These are phyloP conservation scores for Entelexis sorbosivorans DNA, from an alignment of 1,139 yeast genomes.

Conservation along the genomic window DNA sequence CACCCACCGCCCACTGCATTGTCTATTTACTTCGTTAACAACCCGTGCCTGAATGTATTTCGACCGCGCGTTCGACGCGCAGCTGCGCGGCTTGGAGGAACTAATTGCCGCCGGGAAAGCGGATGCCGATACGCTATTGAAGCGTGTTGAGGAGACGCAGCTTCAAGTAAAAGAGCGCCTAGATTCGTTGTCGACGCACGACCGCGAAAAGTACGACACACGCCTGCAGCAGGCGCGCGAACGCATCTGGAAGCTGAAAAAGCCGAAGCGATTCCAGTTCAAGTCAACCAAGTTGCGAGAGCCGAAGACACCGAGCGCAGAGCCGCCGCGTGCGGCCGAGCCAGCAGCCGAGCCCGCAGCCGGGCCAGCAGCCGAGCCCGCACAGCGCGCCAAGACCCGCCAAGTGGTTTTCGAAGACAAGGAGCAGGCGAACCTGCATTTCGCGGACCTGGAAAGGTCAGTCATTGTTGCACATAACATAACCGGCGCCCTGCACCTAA, in stretches of 20 bases:
- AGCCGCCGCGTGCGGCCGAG: background rate
- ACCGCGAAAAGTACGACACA: slow-evolving; percentile 11
- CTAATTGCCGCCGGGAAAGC: no score
- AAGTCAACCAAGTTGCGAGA: slow-evolving; percentile 6
- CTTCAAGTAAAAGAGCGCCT: background rate
- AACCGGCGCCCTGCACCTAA: slow-evolving; percentile 26
- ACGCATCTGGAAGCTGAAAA: slow-evolving; percentile 6
- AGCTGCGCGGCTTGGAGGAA: background rate
- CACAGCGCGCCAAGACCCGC: background rate
- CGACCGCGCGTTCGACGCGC: background rate
- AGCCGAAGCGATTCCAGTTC: slow-evolving; percentile 20
- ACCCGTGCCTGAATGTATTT: slow-evolving; percentile 1
- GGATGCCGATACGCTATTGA: background rate
- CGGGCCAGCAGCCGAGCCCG: no score
- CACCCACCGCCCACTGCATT: no score
- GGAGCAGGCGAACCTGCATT: slow-evolving; percentile 3
- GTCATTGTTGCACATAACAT: slow-evolving; percentile 22
- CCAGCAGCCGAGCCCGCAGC: no score
- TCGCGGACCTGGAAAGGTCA: slow-evolving; percentile 23
- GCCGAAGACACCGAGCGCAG: background rate
- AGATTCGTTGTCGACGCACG: slow-evolving; percentile 3
- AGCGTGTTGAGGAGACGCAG: slow-evolving; percentile 7
- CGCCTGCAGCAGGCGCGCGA: slow-evolving; percentile 6
- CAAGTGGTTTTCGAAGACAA: background rate
- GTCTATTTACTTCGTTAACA: background rate